Percentiles rank a stretch among this genome's conserved stretches.
phyloP scores from a whole-genome alignment of 2,329 filamentous ascomycete genomes.

The Pseudogymnoascus sp. region DNA sequence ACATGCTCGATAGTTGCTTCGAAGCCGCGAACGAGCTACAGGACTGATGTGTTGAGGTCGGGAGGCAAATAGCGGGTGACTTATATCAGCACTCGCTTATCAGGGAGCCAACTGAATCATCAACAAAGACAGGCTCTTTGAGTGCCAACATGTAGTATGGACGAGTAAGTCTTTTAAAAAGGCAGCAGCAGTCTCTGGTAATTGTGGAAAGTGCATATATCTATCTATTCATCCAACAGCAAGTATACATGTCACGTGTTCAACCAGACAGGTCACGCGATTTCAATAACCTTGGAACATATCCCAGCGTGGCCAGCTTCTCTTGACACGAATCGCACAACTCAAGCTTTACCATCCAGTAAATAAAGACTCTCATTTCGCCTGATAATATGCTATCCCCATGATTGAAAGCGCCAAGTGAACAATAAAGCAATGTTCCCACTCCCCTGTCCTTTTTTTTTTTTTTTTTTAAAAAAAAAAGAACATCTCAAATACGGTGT shows the following conservation, averaged over 20 bases:
- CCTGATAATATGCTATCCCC: conserved; percentile 7
- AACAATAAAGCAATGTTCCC: conserved; percentile 6
- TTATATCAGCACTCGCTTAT: conserved; percentile 10
- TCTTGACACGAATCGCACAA: background rate
- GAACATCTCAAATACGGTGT: conserved; percentile 51
- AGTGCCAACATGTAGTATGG: background rate
- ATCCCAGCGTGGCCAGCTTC: background rate
- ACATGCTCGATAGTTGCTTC: background rate
- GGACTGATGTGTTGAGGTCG: background rate
- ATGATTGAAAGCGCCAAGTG: background rate
- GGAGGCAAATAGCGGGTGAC: background rate
- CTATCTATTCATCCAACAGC: background rate
- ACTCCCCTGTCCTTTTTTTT: conserved; percentile 14
- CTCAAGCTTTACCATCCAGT: background rate
- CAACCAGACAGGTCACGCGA: background rate
- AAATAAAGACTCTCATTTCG: conserved; percentile 4
- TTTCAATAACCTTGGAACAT: background rate
- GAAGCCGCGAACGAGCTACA: background rate
- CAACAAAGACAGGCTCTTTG: background rate
- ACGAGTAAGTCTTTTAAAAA: background rate
- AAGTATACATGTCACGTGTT: background rate
- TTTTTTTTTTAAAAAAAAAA: too few relatives aligned
- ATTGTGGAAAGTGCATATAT: background rate
- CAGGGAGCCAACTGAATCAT: background rate
- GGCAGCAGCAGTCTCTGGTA: background rate